Base-by-base conservation (phyloP, 176 grass and related monocot species). In the Cenchrus fungigraminus region DNA sequence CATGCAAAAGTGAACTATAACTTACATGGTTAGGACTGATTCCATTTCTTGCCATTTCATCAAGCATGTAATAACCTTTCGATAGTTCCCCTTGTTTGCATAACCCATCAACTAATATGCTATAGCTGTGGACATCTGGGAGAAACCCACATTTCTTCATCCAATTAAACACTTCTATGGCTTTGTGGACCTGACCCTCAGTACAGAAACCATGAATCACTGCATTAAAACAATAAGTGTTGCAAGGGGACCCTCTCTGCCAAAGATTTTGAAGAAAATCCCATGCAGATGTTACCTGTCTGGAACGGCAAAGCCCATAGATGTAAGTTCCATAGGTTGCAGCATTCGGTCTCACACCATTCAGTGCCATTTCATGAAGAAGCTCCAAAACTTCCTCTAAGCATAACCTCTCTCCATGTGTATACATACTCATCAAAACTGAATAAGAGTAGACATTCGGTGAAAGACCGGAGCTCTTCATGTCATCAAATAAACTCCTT, bases 161-260 rank as follows among this genome's bases (percentile, higher is more conserved):
- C 42, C 46, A 68, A 53, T 87, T 77, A n/a, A 97, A 90, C 71
- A 97, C 85, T 45, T 82, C 75, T 43, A 69, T 58, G 40, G 80
- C 83, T 85, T 92, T 72, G 2, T 75, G 34, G 69, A 88, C 31
- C 73, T 92, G 76, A 40, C 86, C 86, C 66, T 70, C 67, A 20
- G 62, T 63, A 87, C 79, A 92, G 77, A 94, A 97, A 85, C 92
- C 94, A 78, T 76, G 89, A 86, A 94, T 89, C 50, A 94, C 86
- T 40, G 85, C 77, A 87, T 94, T 97, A 52, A 84, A 92, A 86
- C 82, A 92, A 43, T 87, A 92, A 73, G 22, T 72, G 61, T 88
- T 94, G 70, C 87, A 74, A 81, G 84, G 84, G 9, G 78, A 54
- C n/a, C 89, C 87, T 66, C 79, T 89, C 47, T 76, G 57, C 61